Conservation (phyloP, 805 yeast genomes). For the Vanderwaltozyma verrucispora region DNA sequence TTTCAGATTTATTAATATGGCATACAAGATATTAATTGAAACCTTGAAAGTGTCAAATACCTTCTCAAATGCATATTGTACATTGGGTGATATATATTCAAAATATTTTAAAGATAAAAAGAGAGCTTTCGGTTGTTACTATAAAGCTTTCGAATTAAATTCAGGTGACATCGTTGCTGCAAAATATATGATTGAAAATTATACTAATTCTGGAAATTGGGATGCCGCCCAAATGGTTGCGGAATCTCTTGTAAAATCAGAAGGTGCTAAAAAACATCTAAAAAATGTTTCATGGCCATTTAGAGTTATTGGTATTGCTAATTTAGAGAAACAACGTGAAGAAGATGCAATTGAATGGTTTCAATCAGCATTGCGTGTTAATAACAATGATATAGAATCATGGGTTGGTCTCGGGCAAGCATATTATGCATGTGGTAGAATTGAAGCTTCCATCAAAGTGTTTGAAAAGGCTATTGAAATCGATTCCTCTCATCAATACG, state of each 20-base stretch:
- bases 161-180: slow-evolving; percentile 70
- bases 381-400: slow-evolving; percentile 58
- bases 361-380: slow-evolving; percentile 70
- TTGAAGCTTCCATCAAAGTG: slow-evolving; percentile 80
- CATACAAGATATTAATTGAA: slow-evolving; percentile 48
- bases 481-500: slow-evolving; percentile 47
- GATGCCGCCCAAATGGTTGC: slow-evolving; percentile 69
- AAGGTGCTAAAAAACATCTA: slow-evolving; percentile 43
- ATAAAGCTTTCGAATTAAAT: slow-evolving; percentile 83
- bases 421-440: slow-evolving; percentile 71
- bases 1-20: slow-evolving; percentile 30
- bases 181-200: slow-evolving; percentile 55
- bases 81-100: slow-evolving; percentile 66
- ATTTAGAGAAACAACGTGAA: slow-evolving; percentile 60
- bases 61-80: slow-evolving; percentile 71
- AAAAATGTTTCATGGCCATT: slow-evolving; percentile 69
- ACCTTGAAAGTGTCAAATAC: slow-evolving; percentile 55
- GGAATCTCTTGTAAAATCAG: slow-evolving; percentile 52
- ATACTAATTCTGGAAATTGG: slow-evolving; percentile 69
- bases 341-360: slow-evolving; percentile 79
- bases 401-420: slow-evolving; percentile 99
- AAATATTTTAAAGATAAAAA: slow-evolving; percentile 45
- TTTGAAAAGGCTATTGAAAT: slow-evolving; percentile 53
- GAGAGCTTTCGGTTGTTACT: slow-evolving; percentile 77
- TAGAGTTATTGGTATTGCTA: slow-evolving; percentile 71